phyloP scores from a whole-genome alignment of 306 rosid species.

The Acacia crassicarpa region DNA sequence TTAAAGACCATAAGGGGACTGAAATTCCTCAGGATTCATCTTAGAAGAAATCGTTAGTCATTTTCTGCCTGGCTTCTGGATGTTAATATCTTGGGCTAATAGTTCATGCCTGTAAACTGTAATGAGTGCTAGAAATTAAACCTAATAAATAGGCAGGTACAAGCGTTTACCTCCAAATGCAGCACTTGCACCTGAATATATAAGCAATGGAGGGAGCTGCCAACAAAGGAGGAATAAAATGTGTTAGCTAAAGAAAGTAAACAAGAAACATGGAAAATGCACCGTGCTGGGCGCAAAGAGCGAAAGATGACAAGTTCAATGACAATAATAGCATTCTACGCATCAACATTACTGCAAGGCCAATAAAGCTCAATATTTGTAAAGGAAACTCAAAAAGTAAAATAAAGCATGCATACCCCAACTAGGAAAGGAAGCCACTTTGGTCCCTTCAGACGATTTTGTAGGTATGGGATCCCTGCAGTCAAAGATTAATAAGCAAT shows the following conservation, averaged over 20 bases:
- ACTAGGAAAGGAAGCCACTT: conserved; percentile 93
- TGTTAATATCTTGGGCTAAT: background rate
- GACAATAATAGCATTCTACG: background rate
- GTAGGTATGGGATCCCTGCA: conserved; percentile 86
- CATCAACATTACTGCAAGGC: conserved; percentile 7
- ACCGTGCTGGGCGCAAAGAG: background rate
- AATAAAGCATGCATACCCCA: conserved; percentile 64
- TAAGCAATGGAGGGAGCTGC: conserved; percentile 85
- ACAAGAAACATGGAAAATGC: background rate
- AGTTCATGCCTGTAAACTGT: background rate
- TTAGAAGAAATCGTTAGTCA: background rate
- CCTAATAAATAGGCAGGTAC: background rate
- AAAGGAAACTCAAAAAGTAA: conserved; percentile 20
- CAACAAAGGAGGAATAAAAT: conserved; percentile 19
- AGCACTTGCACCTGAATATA: conserved; percentile 77
- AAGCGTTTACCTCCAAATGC: conserved; percentile 79
- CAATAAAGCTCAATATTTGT: conserved; percentile 5
- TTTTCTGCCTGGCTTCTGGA: background rate
- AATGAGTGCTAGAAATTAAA: conserved; percentile 11
- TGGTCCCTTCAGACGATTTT: conserved; percentile 81
- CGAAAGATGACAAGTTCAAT: conserved; percentile 24
- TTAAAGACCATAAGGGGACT: background rate
- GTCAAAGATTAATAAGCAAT: conserved; percentile 38
- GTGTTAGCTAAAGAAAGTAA: conserved; percentile 23
- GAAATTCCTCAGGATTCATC: background rate